Conservation (phyloP, 768 basidiomycete genomes). For the Tylopilus subfusipes region DNA sequence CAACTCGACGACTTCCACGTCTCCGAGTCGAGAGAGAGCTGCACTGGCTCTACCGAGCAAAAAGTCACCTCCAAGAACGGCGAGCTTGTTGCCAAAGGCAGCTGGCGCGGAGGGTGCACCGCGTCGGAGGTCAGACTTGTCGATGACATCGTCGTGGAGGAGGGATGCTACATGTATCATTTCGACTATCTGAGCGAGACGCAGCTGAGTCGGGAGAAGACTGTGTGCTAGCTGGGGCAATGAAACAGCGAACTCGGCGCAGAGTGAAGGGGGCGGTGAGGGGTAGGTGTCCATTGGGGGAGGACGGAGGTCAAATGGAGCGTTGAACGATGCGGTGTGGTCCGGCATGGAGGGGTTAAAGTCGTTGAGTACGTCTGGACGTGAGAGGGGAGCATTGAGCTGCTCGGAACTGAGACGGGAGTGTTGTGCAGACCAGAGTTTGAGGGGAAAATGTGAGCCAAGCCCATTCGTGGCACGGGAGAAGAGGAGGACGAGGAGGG, state of each 20-base stretch:
- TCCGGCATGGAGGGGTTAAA: slow-evolving; percentile 88
- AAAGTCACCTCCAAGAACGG: slow-evolving; percentile 94
- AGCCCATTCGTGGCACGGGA: slow-evolving; percentile 92
- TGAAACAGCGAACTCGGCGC: slow-evolving; percentile 14
- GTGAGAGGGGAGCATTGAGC: slow-evolving; percentile 76
- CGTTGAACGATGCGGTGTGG: slow-evolving; percentile 63
- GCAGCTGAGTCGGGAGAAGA: slow-evolving; percentile 78
- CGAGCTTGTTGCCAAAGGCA: slow-evolving; percentile 87
- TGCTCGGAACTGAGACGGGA: slow-evolving; percentile 52
- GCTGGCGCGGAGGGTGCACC: slow-evolving; percentile 64
- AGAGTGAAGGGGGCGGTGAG: slow-evolving; percentile 25
- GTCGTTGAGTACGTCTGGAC: slow-evolving; percentile 82
- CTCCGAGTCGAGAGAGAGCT: slow-evolving; percentile 82
- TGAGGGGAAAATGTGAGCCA: slow-evolving; percentile 58
- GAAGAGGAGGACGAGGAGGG: slow-evolving; percentile 85
- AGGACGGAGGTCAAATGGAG: slow-evolving; percentile 49
- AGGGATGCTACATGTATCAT: slow-evolving; percentile 97
- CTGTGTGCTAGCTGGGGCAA: slow-evolving; percentile 35
- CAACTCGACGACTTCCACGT: slow-evolving; percentile 88
- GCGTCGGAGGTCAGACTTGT: slow-evolving; percentile 69
- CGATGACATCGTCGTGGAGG: slow-evolving; percentile 88
- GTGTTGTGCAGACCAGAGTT: slow-evolving; percentile 60
- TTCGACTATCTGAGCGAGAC: slow-evolving; percentile 93
- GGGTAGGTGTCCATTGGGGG: slow-evolving; percentile 27
- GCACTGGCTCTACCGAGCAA: slow-evolving; percentile 88